phyloP scores from a whole-genome alignment of 1,284 basidiomycete species.

The Cutaneotrichosporon sp. region DNA sequence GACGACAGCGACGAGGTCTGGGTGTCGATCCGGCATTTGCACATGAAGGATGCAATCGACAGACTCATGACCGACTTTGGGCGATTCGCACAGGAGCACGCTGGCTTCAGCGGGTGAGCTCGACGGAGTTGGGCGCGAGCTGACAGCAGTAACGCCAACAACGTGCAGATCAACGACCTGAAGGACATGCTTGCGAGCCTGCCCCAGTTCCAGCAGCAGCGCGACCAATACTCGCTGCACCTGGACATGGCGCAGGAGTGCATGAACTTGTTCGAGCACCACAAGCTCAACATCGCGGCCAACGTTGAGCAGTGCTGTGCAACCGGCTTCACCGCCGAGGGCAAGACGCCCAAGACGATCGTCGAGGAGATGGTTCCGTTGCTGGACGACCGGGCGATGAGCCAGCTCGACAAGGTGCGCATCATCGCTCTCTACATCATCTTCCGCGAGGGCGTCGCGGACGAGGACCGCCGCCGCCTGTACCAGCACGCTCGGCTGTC shows the following conservation, averaged over 20 bases:
- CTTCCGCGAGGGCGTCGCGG: conserved; percentile 93
- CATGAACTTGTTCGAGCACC: conserved; percentile 88
- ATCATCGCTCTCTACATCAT: conserved; percentile 97
- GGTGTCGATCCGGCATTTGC: conserved; percentile 90
- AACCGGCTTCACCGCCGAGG: conserved; percentile 83
- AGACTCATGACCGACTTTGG: conserved; percentile 94
- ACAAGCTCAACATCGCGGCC: conserved; percentile 80
- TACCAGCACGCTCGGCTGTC: conserved; percentile 95
- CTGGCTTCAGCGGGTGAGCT: conserved; percentile 69
- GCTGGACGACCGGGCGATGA: conserved; percentile 77
- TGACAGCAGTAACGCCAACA: conserved; percentile 50
- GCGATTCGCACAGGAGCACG: conserved; percentile 88
- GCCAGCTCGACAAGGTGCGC: conserved; percentile 79
- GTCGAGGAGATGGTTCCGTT: conserved; percentile 99
- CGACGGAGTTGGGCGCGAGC: conserved; percentile 5
- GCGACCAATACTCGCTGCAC: conserved; percentile 95
- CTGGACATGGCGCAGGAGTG: conserved; percentile 97
- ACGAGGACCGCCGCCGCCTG: conserved; percentile 89
- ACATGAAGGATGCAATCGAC: conserved; percentile 98
- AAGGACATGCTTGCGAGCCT: conserved; percentile 97
- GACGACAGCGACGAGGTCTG: conserved; percentile 87
- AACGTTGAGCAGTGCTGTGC: conserved; percentile 95
- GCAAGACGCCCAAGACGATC: conserved; percentile 84
- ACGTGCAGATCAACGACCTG: conserved; percentile 92
- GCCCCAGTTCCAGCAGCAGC: conserved; percentile 92